phyloP scores from a whole-genome alignment of 768 basidiomycete genomes.

The Obba rivulosa region DNA sequence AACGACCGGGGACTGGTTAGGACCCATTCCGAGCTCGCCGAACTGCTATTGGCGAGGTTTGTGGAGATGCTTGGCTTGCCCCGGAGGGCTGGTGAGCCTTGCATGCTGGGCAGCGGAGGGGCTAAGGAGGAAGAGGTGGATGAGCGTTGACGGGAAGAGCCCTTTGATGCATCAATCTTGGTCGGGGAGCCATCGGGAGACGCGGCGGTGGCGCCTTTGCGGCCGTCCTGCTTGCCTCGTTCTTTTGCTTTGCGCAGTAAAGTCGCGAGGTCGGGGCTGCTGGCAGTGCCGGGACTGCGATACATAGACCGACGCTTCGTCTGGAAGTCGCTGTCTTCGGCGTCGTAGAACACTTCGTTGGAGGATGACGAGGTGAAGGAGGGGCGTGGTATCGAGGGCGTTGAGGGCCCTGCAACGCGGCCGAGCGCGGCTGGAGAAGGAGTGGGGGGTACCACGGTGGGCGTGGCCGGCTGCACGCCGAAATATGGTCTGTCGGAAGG shows the following conservation, averaged over 20 bases:
- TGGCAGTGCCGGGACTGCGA: conserved; percentile 82
- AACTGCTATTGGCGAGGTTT: conserved; percentile 2
- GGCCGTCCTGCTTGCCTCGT: conserved; percentile 23
- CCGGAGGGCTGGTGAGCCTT: conserved; percentile 16
- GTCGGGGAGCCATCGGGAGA: conserved; percentile 6
- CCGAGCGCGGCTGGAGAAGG: conserved; percentile 40
- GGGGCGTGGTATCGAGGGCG: conserved; percentile 19
- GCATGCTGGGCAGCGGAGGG: conserved; percentile 4
- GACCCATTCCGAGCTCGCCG: conserved; percentile 22
- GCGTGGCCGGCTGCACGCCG: conserved; percentile 47
- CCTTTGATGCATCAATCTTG: conserved; percentile 1
- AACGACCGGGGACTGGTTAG: conserved; percentile 25
- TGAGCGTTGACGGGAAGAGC: conserved; percentile 8
- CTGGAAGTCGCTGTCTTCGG: conserved; percentile 62
- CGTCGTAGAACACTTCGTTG: conserved; percentile 58
- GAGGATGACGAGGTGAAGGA: conserved; percentile 46
- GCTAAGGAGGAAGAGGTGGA: conserved; percentile 13
- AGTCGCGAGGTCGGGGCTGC: conserved; percentile 88
- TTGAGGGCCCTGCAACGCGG: conserved; percentile 24
- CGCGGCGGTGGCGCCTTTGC: conserved; percentile 41
- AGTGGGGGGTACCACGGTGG: conserved; percentile 62
- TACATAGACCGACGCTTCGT: conserved; percentile 82
- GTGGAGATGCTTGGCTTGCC: conserved; percentile 13
- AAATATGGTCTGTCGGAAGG: conserved; percentile 32
- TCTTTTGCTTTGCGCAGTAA: conserved; percentile 81